Conservation (phyloP, 2,329 filamentous ascomycete species). For the Allantophomopsis cytisporea region DNA sequence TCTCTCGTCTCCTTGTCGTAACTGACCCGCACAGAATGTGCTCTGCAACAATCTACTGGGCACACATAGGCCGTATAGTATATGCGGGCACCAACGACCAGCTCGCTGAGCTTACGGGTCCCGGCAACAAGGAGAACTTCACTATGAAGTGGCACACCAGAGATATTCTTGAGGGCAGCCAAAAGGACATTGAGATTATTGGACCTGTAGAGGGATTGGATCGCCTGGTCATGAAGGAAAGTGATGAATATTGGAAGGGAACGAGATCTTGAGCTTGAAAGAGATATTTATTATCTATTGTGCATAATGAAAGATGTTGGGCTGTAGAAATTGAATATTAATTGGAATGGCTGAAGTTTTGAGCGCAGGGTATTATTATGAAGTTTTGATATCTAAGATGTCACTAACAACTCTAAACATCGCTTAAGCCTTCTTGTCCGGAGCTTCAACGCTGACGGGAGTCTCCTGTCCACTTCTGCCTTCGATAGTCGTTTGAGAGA, state of each 20-base stretch:
- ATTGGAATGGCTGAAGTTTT: too few relatives aligned
- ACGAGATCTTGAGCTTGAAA: not conserved
- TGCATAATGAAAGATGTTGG: too few relatives aligned
- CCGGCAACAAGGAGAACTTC: constrained; percentile 34
- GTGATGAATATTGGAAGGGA: constrained; percentile 27
- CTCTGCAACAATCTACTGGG: constrained; percentile 32
- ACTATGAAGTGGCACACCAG: constrained; percentile 34
- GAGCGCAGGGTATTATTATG: too few relatives aligned
- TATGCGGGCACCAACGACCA: constrained; percentile 34
- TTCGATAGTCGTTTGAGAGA: not conserved
- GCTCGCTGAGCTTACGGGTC: constrained; percentile 28
- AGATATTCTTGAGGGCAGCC: constrained; percentile 29
- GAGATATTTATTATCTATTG: too few relatives aligned
- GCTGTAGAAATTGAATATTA: too few relatives aligned
- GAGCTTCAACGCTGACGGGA: too few relatives aligned
- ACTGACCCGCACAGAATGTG: constrained; percentile 24
- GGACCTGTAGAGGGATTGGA: constrained; percentile 31
- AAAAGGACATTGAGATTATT: constrained; percentile 33
- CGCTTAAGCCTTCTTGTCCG: too few relatives aligned
- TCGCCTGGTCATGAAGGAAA: constrained; percentile 27
- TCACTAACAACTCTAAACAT: too few relatives aligned
- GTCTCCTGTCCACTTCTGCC: too few relatives aligned
- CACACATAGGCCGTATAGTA: constrained; percentile 35
- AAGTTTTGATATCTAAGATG: too few relatives aligned
- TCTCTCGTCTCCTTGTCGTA: too few relatives aligned